These are phyloP conservation scores for Globisporangium yorkense DNA, from an alignment of 352 stramenopile genomes.

Conservation along the genomic window DNA sequence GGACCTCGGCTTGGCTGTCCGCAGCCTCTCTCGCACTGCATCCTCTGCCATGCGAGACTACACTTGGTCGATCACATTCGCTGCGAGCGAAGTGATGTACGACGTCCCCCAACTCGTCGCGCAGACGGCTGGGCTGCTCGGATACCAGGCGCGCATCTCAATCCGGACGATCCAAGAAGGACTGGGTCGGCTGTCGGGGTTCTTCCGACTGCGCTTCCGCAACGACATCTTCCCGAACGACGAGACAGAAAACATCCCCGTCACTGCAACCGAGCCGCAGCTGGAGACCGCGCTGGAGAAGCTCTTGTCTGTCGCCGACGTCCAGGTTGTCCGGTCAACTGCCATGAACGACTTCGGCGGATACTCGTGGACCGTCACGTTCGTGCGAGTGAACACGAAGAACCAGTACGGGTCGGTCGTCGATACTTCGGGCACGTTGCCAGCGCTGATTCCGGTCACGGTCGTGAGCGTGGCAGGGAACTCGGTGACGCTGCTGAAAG, in stretches of 20 bases:
- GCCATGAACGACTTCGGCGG: slow-evolving; percentile 69
- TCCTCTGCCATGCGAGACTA: slow-evolving; percentile 41
- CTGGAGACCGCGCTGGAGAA: slow-evolving; percentile 59
- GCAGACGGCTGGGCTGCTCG: slow-evolving; percentile 45
- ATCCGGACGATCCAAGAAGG: slow-evolving; percentile 55
- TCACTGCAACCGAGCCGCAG: slow-evolving; percentile 43
- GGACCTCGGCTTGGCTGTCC: slow-evolving; percentile 52
- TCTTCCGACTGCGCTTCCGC: slow-evolving; percentile 67
- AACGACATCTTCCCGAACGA: slow-evolving; percentile 70
- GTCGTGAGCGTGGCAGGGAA: slow-evolving; percentile 14
- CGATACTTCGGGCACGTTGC: slow-evolving; percentile 62
- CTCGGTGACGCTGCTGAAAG: slow-evolving; percentile 33
- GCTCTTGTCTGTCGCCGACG: slow-evolving; percentile 66
- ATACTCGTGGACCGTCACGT: slow-evolving; percentile 85
- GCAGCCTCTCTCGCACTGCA: slow-evolving; percentile 39
- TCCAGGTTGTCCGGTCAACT: slow-evolving; percentile 48
- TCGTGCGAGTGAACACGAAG: slow-evolving; percentile 70
- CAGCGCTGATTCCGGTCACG: slow-evolving; percentile 48
- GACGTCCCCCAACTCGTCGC: slow-evolving; percentile 48
- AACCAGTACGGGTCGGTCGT: slow-evolving; percentile 67
- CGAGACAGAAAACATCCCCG: slow-evolving; percentile 61
- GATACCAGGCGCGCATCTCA: slow-evolving; percentile 38
- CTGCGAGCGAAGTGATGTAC: slow-evolving; percentile 54
- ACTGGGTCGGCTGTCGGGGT: slow-evolving; percentile 53
- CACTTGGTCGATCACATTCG: slow-evolving; percentile 77